phyloP scores from a whole-genome alignment of 495 filamentous ascomycete genomes.

The Tuber umbilicatum region DNA sequence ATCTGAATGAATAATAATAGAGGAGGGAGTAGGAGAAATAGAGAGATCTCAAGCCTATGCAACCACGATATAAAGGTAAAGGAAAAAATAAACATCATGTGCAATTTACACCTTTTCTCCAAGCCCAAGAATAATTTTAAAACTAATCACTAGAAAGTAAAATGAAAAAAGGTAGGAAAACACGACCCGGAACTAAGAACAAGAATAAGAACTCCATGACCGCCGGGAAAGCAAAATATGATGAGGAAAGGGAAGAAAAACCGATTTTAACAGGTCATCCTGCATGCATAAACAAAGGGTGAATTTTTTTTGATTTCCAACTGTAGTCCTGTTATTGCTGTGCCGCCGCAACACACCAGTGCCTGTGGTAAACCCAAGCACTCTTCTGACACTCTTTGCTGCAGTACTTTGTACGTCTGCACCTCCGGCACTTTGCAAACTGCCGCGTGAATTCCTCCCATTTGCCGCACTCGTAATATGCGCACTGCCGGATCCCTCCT shows the following conservation, averaged over 20 bases:
- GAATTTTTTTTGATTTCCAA: background rate
- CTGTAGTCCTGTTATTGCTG: conserved; percentile 17
- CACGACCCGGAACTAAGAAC: background rate
- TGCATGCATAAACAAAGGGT: conserved; percentile 10
- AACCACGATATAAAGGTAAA: conserved; percentile 13
- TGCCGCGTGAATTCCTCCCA: conserved; percentile 95
- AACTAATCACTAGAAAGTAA: conserved; percentile 32
- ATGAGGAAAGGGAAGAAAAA: conserved; percentile 14
- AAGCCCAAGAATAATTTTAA: conserved; percentile 26
- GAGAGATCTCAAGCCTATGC: conserved; percentile 27
- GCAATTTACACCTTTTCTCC: conserved; percentile 37
- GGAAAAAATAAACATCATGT: conserved; percentile 31
- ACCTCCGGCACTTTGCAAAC: conserved; percentile 95
- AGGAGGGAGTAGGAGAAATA: conserved; percentile 18
- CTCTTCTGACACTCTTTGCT: conserved; percentile 99
- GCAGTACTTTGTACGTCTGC: conserved; percentile 97
- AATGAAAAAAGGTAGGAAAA: conserved; percentile 25
- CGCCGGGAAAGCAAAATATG: conserved; percentile 28
- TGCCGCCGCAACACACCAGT: conserved; percentile 90
- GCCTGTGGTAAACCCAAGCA: conserved; percentile 93
- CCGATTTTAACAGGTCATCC: conserved; percentile 13
- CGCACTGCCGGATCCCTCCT: conserved; percentile 92
- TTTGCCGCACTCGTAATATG: conserved; percentile 94
- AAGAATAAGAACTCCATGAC: conserved; percentile 7
- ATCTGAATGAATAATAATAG: conserved; percentile 17